Evolutionary conservation across 208 protist species (phyloP), one percentile per base, ranked within the genome.

Genomic region (Borovskyia barvae): DNA sequence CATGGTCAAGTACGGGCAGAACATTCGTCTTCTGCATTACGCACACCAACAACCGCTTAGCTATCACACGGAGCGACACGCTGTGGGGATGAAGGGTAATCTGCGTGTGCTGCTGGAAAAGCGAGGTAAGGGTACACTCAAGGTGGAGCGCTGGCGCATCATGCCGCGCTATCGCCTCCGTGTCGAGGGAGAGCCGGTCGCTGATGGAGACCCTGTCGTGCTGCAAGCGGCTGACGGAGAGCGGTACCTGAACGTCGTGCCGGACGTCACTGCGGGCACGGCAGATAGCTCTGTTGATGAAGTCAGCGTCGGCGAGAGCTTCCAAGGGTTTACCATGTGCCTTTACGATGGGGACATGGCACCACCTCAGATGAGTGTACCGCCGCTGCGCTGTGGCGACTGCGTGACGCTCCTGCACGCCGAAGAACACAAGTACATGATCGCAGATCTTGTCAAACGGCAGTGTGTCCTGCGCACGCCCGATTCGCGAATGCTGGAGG

Each of bases 101-200:
- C 57, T 77, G 57, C 71, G 70, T 41, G 75, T 81, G 46, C 40
- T 72, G 32, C 60, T 88, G 24, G 77, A 82, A 40, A 58, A 26
- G 40, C 48, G 53, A 2, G 60, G 62, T 15, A 29, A 35, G 20
- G 53, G 50, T 20, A 14, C 48, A 29, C 37, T 63, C 12, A 40
- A 46, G 19, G 15, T 57, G 15, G 74, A 85, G 42, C 69, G 71
- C 26, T 82, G 81, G 77, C 75, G 80, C 49, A 66, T 87, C n/a
- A 82, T 82, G 73, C 76, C 80, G 60, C 66, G 80, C 28, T 83
- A 83, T 57, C 67, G 74, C 0, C 74, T 87, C 45, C 71, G 80
- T 7, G 75, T 80, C 1, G 80, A 87, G 53, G 80, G 80, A 0
- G 80, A 87, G 63, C 72, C 62, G 5, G 80, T 87, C 3, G 57